These are phyloP conservation scores for Thelonectria discophora DNA, from an alignment of 2,329 filamentous ascomycete species.

Conservation along the genomic window DNA sequence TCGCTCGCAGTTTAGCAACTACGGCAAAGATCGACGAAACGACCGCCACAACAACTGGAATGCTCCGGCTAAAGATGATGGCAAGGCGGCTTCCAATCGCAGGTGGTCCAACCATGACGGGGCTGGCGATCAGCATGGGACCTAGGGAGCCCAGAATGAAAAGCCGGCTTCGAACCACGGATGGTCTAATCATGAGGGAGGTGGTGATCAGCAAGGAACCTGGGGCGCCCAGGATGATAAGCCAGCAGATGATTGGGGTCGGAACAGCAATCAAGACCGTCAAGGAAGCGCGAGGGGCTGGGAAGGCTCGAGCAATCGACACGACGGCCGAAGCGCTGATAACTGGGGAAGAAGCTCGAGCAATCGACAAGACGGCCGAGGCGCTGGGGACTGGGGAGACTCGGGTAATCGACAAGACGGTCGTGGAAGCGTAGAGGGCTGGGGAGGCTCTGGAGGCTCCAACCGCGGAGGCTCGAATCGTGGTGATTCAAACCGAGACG, in stretches of 20 bases:
- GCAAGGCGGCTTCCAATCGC: constrained; percentile 19
- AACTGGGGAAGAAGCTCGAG: no score
- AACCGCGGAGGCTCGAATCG: neutral
- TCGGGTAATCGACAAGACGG: no score
- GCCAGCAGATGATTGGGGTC: neutral
- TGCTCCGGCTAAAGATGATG: constrained; percentile 20
- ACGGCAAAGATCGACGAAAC: constrained; percentile 24
- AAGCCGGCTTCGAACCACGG: constrained; percentile 19
- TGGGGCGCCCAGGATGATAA: neutral
- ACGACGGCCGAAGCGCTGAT: no score
- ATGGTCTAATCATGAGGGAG: no score
- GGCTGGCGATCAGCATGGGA: constrained; percentile 13
- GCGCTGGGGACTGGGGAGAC: neutral
- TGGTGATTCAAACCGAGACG: neutral
- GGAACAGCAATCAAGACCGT: constrained; percentile 17
- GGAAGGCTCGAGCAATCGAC: no score
- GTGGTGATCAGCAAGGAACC: no score
- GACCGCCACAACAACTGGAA: constrained; percentile 25
- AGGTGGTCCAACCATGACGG: constrained; percentile 29
- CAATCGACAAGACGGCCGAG: constrained; percentile 15
- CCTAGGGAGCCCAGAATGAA: neutral
- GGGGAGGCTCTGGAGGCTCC: no score
- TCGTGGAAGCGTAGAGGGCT: no score
- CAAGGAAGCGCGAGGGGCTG: neutral
- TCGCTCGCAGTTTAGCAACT: constrained; percentile 31